These are phyloP conservation scores for Tephrocybe sp. DNA, from an alignment of 768 basidiomycete species.

Conservation along the genomic window DNA sequence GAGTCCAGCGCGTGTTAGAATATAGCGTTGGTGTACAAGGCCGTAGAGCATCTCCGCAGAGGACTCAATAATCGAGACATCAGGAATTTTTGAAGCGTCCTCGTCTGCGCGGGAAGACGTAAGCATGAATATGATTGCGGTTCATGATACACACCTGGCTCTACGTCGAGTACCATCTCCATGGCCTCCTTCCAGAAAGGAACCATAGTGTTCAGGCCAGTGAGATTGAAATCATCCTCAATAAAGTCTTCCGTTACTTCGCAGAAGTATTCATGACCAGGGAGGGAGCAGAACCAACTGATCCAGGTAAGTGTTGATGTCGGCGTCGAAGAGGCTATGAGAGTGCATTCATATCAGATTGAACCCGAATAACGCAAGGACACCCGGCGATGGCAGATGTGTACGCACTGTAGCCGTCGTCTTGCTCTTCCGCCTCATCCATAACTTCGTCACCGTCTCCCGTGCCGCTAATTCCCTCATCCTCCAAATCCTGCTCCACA, in stretches of 20 bases:
- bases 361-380: constrained; percentile 1
- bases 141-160: constrained; percentile 72
- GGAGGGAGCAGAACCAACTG: constrained; percentile 93
- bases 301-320: constrained; percentile 95
- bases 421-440: constrained; percentile 79
- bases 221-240: constrained; percentile 99
- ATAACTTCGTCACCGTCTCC: constrained; percentile 76
- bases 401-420: constrained; percentile 78
- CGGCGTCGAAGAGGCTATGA: constrained; percentile 83
- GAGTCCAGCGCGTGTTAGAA: constrained; percentile 90
- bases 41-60: constrained; percentile 98
- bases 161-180: constrained; percentile 99
- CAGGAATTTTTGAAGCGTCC: constrained; percentile 94
- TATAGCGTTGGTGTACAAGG: constrained; percentile 96
- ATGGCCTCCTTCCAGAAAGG: constrained; percentile 99
- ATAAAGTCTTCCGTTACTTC: constrained; percentile 99
- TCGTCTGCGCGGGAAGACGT: constrained; percentile 53
- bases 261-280: constrained; percentile 97
- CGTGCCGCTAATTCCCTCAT: constrained; percentile 58
- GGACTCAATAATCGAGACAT: constrained; percentile 97
- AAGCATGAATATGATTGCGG: constrained; percentile 1
- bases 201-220: constrained; percentile 92
- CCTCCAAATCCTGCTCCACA: constrained; percentile 58
- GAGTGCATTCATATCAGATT: constrained; percentile 21
- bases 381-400: constrained; percentile 9